Evolutionary conservation across 306 rosid genomes (phyloP), one percentile per base, ranked within the genome.

Genomic region (Pyrus bretschneideri): DNA sequence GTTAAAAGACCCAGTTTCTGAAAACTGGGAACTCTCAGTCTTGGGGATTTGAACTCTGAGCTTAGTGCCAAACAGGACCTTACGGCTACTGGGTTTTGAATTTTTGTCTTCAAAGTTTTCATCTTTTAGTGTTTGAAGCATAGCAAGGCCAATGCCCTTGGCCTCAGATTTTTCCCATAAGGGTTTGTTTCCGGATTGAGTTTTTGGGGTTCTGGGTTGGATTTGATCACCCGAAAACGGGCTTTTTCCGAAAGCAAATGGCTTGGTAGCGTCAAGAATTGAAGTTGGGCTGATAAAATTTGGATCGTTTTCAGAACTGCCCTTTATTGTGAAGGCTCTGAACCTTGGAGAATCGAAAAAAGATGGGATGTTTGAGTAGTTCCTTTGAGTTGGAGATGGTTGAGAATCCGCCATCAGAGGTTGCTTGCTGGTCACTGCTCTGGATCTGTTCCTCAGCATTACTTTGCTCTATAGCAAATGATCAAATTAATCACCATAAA

Each of bases 361-460:
- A 67, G 93, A 85, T 61, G 88, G 88, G 35, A 72, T 81, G 79
- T 58, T 83, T 11, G 80, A 45, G 38, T 27, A 66, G 40, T 70
- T 81, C 27, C 60, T 71, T 23, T 83, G 83, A 59, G 79, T 81
- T 8, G 87, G 85, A 62, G 91, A 80, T 61, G 85, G 79, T 71
- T 86, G 92, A 38, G 89, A 80, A 84, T 94, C 98, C 51, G 93
- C 91, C 97, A 90, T 92, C 65, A 90, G 81, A 75, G 81, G 75
- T 84, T 89, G 93, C 80, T 92, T 92, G 77, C 89, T 82, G 51
- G 85, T 86, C 77, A 90, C 88, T 72, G 91, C 93, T 86, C 97
- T 89, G 42, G 95, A 90, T 86, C 95, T 84, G 76, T 86, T 88
- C 77, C 97, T 92, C 85, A 90, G 81, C 97, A 95, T 94, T 62